Evolutionary conservation across 495 filamentous ascomycete genomes (phyloP).

Genomic region (Aspergillus kassunensis): DNA sequence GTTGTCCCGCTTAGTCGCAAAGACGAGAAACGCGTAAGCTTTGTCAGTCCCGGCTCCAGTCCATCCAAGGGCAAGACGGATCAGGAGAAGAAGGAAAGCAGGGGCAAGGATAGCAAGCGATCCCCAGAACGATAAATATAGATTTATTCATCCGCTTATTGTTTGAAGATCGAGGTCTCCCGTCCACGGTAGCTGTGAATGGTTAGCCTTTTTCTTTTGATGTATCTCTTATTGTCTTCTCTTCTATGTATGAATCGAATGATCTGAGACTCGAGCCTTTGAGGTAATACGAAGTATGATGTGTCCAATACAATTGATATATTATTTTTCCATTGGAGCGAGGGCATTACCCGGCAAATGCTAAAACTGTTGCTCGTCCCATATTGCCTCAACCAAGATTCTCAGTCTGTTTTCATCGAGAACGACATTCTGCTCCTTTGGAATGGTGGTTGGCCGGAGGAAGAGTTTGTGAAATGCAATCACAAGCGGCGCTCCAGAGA

Average conservation of each 20-base stretch:
- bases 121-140: constrained; percentile 16
- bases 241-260: constrained; percentile 20
- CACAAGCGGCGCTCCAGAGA: background rate
- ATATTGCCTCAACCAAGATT: background rate
- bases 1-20: constrained; percentile 43
- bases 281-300: background rate
- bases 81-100: no score
- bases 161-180: background rate
- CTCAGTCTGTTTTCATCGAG: background rate
- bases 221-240: constrained; percentile 6
- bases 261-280: background rate
- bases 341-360: no score
- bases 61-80: constrained; percentile 25
- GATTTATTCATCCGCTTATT: constrained; percentile 10
- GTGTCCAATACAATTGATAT: no score
- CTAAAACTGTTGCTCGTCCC: background rate
- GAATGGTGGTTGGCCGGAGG: background rate
- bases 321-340: no score
- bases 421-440: background rate
- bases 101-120: constrained; percentile 4
- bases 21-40: constrained; percentile 46
- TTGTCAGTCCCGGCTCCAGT: constrained; percentile 38
- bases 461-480: background rate
- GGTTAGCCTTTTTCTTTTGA: background rate
- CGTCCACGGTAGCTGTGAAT: background rate